phyloP scores from a whole-genome alignment of 176 grass and related monocot genomes.

The Zea luxurians region DNA sequence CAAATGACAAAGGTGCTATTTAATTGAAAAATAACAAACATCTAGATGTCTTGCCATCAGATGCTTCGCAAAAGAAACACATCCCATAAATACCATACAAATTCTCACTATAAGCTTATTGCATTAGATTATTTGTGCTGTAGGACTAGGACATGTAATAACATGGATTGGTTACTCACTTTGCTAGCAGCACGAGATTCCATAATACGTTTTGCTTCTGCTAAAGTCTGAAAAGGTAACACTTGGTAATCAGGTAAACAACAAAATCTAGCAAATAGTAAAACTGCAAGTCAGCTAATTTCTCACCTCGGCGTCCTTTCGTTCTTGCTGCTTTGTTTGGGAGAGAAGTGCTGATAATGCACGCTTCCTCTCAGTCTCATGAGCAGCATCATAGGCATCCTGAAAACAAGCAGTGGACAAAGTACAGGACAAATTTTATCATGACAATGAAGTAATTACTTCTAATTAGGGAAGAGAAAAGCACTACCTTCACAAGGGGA shows the following conservation, averaged over 20 bases:
- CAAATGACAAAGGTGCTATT: constrained; percentile 4
- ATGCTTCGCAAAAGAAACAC: not conserved
- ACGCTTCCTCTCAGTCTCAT: constrained; percentile 88
- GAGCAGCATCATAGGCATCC: constrained; percentile 73
- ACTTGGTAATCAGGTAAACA: constrained; percentile 21
- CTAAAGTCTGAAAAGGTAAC: constrained; percentile 64
- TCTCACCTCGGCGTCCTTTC: constrained; percentile 78
- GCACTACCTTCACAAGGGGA: constrained; percentile 78
- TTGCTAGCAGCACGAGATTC: constrained; percentile 83
- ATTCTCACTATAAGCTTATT: constrained; percentile 11
- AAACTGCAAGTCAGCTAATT: constrained; percentile 32
- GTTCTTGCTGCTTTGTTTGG: constrained; percentile 85
- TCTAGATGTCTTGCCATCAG: not conserved
- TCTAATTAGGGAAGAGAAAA: constrained; percentile 18
- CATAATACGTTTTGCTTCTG: constrained; percentile 92
- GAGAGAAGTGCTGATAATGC: constrained; percentile 80
- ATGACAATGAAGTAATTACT: constrained; percentile 28
- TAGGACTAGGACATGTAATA: constrained; percentile 21
- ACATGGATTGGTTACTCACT: constrained; percentile 51
- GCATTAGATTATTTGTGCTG: constrained; percentile 8
- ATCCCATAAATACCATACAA: constrained; percentile 12
- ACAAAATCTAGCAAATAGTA: constrained; percentile 15
- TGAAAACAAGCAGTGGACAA: constrained; percentile 30
- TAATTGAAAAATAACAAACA: constrained; percentile 17
- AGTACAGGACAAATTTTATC: constrained; percentile 20